A percentile compares a stretch with the other conserved stretches of the same genome.
phyloP scores from a whole-genome alignment of 441 rosid species.

The Heliophila coronopifolia region DNA sequence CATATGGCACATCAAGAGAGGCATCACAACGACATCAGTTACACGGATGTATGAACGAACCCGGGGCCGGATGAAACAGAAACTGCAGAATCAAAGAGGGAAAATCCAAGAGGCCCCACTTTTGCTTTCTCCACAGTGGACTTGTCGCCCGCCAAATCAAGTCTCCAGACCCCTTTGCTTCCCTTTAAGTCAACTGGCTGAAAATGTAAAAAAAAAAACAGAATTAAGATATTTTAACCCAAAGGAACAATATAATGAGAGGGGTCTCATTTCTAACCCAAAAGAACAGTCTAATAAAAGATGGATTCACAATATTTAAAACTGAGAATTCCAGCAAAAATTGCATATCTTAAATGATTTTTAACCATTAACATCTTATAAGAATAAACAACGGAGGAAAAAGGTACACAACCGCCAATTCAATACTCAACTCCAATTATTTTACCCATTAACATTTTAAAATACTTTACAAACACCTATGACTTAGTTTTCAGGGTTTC shows the following conservation, averaged over 20 bases:
- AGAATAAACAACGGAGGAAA: no score
- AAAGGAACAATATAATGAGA: constrained; percentile 6
- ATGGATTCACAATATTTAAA: background rate
- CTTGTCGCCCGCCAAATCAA: constrained; percentile 62
- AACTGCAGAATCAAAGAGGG: constrained; percentile 83
- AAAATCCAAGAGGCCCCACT: constrained; percentile 85
- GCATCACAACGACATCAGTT: constrained; percentile 9
- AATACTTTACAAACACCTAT: no score
- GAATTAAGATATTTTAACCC: background rate
- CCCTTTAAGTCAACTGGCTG: constrained; percentile 60
- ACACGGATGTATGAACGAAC: constrained; percentile 39
- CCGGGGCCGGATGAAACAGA: constrained; percentile 57
- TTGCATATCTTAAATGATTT: no score
- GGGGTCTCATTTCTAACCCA: constrained; percentile 1
- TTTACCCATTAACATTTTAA: no score
- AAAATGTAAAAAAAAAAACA: constrained; percentile 25
- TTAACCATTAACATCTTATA: no score
- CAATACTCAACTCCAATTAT: no score
- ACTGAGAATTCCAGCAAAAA: background rate
- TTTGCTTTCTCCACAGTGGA: constrained; percentile 64
- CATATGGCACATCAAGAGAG: background rate
- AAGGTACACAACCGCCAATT: background rate
- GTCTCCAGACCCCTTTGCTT: constrained; percentile 49
- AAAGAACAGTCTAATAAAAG: background rate
- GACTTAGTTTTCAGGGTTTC: no score